A percentile compares a stretch with the other conserved stretches of the same genome.
Conservation (phyloP, 1,139 yeast genomes). For the Taphrina wiesneri region DNA sequence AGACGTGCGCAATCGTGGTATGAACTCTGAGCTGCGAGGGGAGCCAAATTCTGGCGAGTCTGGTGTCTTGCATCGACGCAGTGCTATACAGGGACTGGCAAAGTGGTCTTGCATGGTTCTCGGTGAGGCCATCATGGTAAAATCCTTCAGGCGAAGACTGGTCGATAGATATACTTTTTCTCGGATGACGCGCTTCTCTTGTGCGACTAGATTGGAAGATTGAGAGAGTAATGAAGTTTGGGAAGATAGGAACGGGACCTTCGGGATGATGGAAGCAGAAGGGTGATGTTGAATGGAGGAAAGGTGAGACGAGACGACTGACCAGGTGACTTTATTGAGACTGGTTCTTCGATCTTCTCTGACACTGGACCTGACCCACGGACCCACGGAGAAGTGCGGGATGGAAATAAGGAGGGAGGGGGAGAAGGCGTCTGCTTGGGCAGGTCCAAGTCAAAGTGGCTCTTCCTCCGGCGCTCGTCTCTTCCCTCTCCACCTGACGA, state of each 20-base stretch:
- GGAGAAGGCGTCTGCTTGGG: neutral
- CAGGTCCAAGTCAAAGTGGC: neutral
- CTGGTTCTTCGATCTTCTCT: neutral
- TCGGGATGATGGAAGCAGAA: neutral
- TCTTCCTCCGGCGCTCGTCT: too few relatives aligned
- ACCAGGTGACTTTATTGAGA: neutral
- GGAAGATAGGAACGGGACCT: neutral
- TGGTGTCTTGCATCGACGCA: slow-evolving; percentile 1
- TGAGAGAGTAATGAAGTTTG: too few relatives aligned
- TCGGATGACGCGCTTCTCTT: neutral
- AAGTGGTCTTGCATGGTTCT: slow-evolving; percentile 9
- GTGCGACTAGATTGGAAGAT: neutral
- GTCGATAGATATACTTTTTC: neutral
- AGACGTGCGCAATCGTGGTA: neutral
- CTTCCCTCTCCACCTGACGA: neutral
- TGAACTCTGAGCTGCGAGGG: neutral
- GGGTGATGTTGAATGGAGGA: too few relatives aligned
- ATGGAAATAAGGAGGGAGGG: neutral
- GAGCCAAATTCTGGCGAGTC: neutral
- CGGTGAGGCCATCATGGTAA: neutral
- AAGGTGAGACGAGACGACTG: neutral
- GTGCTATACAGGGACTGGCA: slow-evolving; percentile 11
- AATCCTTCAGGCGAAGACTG: neutral
- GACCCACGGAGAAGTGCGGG: neutral
- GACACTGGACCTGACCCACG: too few relatives aligned